These are phyloP conservation scores for Verticillium isaacii DNA, from an alignment of 2,329 filamentous ascomycete species.

Conservation along the genomic window DNA sequence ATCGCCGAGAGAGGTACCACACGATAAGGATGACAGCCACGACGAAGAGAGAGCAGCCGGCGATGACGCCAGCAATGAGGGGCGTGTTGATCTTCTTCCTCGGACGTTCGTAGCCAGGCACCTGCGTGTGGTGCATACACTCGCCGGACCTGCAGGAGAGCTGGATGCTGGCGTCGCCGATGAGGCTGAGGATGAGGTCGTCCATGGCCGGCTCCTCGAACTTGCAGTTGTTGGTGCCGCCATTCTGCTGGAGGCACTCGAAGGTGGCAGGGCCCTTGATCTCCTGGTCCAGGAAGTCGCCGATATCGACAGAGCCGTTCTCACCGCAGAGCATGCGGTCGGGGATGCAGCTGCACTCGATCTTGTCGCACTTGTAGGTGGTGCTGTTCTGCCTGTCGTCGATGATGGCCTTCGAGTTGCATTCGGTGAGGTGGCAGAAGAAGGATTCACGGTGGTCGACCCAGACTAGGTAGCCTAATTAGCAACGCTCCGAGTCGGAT, in stretches of 20 bases:
- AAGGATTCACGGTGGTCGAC: conserved; percentile 92
- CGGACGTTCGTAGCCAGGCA: conserved; percentile 83
- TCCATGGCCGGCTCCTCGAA: conserved; percentile 95
- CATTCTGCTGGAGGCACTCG: conserved; percentile 63
- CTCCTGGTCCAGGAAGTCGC: conserved; percentile 75
- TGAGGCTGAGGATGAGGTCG: conserved; percentile 78
- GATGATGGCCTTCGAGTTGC: conserved; percentile 66
- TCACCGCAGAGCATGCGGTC: conserved; percentile 93
- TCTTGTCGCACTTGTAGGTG: conserved; percentile 76
- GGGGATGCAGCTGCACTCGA: conserved; percentile 82
- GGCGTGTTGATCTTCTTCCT: conserved; percentile 96
- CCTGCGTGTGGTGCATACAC: conserved; percentile 87
- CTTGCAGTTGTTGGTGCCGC: conserved; percentile 61
- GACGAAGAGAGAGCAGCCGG: conserved; percentile 77
- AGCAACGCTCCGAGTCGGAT: neutral
- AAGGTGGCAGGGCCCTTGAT: conserved; percentile 89
- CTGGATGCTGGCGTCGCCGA: conserved; percentile 86
- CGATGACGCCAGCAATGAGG: conserved; percentile 90
- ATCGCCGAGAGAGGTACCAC: conserved; percentile 84
- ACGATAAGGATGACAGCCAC: conserved; percentile 78
- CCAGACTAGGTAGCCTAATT: conserved; percentile 63
- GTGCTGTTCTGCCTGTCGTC: conserved; percentile 72
- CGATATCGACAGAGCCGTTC: conserved; percentile 84
- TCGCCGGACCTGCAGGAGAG: conserved; percentile 81
- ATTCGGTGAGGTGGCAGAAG: conserved; percentile 85